Percentiles rank a stretch among this genome's conserved stretches.
phyloP scores from a whole-genome alignment of 2,329 filamentous ascomycete species.

The Colletotrichum liriopes region DNA sequence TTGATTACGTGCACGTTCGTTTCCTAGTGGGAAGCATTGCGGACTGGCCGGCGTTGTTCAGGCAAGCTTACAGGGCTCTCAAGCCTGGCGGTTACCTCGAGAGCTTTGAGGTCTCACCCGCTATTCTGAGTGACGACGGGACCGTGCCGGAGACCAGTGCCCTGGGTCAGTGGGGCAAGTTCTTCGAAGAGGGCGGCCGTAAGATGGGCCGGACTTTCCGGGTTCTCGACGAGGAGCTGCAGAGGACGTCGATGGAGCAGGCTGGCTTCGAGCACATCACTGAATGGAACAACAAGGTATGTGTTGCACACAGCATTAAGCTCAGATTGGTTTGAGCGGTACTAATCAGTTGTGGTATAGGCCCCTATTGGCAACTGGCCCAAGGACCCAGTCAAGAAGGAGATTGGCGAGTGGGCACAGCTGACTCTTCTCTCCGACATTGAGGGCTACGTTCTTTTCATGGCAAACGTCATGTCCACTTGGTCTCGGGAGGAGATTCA shows the following conservation, averaged over 20 bases:
- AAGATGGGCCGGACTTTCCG: conserved; percentile 52
- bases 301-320: not conserved
- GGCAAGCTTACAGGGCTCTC: conserved; percentile 63
- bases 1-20: conserved; percentile 73
- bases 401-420: conserved; percentile 55
- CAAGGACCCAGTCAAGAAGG: conserved; percentile 53
- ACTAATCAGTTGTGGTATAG: conserved; percentile 25
- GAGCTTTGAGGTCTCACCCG: conserved; percentile 56
- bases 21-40: conserved; percentile 67
- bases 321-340: not conserved
- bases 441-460: conserved; percentile 53
- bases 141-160: conserved; percentile 50
- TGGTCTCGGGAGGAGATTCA: conserved; percentile 54
- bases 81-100: conserved; percentile 62
- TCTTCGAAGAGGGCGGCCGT: conserved; percentile 53
- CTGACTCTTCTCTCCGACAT: conserved; percentile 52
- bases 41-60: conserved; percentile 67
- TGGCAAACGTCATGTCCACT: conserved; percentile 54
- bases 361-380: conserved; percentile 59
- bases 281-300: conserved; percentile 44
- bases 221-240: conserved; percentile 51
- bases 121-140: conserved; percentile 50
- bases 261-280: conserved; percentile 48
- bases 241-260: conserved; percentile 50
- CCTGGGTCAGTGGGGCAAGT: conserved; percentile 52